Percentiles rank a stretch among this genome's conserved stretches.
Conservation (phyloP, 345 rosid genomes). For the Melaleuca alternifolia region DNA sequence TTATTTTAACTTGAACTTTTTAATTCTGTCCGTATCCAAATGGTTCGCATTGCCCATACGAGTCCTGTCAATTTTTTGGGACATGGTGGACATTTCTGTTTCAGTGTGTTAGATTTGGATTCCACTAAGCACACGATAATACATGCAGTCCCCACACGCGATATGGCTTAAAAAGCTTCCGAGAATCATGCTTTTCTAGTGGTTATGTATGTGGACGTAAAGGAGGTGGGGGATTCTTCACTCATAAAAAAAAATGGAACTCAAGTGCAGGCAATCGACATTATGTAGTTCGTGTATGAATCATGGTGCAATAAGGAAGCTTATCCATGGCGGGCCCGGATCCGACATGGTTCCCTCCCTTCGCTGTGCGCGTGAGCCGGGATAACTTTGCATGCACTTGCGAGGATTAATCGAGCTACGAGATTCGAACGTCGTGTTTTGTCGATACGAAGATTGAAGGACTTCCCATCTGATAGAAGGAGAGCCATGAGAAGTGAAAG, state of each 20-base stretch:
- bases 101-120: background rate
- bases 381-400: background rate
- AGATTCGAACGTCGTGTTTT: background rate
- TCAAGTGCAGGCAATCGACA: background rate
- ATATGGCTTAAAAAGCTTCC: background rate
- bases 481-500: background rate
- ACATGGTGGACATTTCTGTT: background rate
- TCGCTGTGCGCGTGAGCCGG: background rate
- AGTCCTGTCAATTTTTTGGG: background rate
- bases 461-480: background rate
- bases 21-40: background rate
- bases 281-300: background rate
- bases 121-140: background rate
- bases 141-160: background rate
- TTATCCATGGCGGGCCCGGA: background rate
- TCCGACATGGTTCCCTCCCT: background rate
- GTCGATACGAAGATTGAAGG: background rate
- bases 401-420: background rate
- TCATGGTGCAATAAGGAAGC: background rate
- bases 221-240: background rate
- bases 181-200: background rate
- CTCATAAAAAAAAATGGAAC: background rate
- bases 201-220: background rate
- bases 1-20: background rate
- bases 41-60: background rate